These are phyloP conservation scores for Metschnikowia chrysomelidarum DNA, from an alignment of 805 yeast species.

Conservation along the genomic window DNA sequence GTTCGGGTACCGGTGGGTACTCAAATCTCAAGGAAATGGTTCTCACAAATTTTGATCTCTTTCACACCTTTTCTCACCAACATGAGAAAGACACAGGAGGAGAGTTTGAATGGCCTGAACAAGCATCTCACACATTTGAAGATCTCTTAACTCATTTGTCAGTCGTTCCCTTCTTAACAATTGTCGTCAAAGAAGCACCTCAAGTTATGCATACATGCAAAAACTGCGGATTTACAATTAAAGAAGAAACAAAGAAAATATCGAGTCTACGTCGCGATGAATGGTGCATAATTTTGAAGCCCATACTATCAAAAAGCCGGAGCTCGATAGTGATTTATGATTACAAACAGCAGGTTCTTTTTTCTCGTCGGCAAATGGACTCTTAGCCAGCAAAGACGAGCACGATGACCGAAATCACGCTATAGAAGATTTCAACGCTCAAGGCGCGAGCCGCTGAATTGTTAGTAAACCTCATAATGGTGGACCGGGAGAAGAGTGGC, in stretches of 20 bases:
- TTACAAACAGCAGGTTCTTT: slow-evolving; percentile 15
- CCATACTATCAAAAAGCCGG: slow-evolving; percentile 14
- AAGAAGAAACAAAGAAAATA: slow-evolving; percentile 13
- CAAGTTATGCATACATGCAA: slow-evolving; percentile 27
- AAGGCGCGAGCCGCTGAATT: slow-evolving; percentile 12
- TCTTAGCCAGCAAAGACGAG: slow-evolving; percentile 5
- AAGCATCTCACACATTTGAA: slow-evolving; percentile 24
- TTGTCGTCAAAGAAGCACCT: slow-evolving; percentile 26
- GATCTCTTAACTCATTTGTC: slow-evolving; percentile 22
- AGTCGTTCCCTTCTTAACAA: slow-evolving; percentile 21
- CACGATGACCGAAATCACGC: slow-evolving; percentile 6
- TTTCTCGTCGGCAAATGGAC: slow-evolving; percentile 6
- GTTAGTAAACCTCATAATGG: slow-evolving; percentile 9
- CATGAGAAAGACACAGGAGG: slow-evolving; percentile 13
- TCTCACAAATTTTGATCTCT: slow-evolving; percentile 34
- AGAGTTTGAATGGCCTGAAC: slow-evolving; percentile 22
- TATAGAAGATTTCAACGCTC: slow-evolving; percentile 6
- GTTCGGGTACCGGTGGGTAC: slow-evolving; percentile 36
- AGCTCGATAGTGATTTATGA: slow-evolving; percentile 19
- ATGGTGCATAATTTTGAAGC: slow-evolving; percentile 21
- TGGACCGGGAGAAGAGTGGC: slow-evolving; percentile 10
- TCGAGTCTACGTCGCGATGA: slow-evolving; percentile 16
- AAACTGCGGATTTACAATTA: slow-evolving; percentile 30
- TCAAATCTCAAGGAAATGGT: slow-evolving; percentile 24
- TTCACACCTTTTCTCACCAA: slow-evolving; percentile 18